Conservation (phyloP, 495 filamentous ascomycete genomes). For the Melanomma pulvis-pyrius region DNA sequence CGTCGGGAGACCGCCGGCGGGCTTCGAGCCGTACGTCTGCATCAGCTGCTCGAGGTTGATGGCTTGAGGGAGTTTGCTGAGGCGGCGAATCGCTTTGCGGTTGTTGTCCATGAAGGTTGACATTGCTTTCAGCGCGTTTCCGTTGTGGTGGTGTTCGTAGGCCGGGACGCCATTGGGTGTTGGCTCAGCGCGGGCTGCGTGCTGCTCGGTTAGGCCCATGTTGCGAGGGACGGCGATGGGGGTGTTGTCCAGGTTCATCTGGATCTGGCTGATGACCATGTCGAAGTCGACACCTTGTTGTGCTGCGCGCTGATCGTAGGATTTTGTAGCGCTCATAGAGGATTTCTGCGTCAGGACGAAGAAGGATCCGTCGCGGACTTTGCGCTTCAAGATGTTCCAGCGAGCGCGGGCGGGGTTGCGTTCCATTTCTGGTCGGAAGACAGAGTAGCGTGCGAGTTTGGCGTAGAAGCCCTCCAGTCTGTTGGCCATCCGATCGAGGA, state of each 20-base stretch:
- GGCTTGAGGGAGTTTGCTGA: conserved; percentile 41
- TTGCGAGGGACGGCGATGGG: not conserved
- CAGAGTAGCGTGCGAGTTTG: conserved; percentile 49
- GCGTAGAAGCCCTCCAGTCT: conserved; percentile 53
- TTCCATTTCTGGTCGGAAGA: conserved; percentile 53
- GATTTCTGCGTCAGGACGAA: conserved; percentile 49
- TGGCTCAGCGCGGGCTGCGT: conserved; percentile 34
- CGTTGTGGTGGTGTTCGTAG: conserved; percentile 48
- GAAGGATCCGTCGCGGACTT: conserved; percentile 51
- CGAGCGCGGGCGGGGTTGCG: conserved; percentile 51
- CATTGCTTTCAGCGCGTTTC: conserved; percentile 49
- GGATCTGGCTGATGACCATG: conserved; percentile 47
- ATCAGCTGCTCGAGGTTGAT: conserved; percentile 16
- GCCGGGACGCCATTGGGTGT: conserved; percentile 29
- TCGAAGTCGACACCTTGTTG: conserved; percentile 46
- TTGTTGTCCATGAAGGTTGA: conserved; percentile 52
- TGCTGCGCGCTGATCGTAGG: conserved; percentile 21
- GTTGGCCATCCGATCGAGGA: conserved; percentile 54
- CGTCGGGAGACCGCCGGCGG: not conserved
- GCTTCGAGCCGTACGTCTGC: conserved; percentile 2
- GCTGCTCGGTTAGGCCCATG: conserved; percentile 30
- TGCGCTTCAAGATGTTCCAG: conserved; percentile 51
- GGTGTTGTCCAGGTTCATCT: conserved; percentile 16
- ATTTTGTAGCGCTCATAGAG: conserved; percentile 42
- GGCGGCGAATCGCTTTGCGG: conserved; percentile 49